Evolutionary conservation across 257 asterid genomes (phyloP).

Genomic region (Solanum sejunctum): DNA sequence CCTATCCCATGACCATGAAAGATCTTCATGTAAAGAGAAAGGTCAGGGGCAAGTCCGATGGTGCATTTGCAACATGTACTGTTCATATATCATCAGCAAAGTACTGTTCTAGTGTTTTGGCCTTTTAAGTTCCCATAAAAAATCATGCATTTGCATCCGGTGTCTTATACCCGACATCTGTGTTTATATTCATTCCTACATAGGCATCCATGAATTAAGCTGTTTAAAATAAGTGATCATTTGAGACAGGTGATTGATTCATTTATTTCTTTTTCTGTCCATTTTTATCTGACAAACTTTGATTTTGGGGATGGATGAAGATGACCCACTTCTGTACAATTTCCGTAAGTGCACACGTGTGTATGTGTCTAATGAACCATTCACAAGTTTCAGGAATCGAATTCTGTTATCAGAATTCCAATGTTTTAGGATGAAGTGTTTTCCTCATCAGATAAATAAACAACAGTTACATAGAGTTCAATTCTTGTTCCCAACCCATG

Average conservation of each 20-base stretch:
- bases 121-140: neutral
- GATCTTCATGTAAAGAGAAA: neutral
- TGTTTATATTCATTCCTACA: neutral
- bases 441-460: neutral
- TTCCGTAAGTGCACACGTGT: neutral
- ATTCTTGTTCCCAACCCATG: no score
- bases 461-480: neutral
- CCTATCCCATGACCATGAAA: neutral
- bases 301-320: neutral
- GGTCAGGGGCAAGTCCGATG: neutral
- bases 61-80: neutral
- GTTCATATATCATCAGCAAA: neutral
- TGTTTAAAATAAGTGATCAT: neutral
- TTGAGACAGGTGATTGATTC: neutral
- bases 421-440: neutral
- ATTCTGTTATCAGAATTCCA: neutral
- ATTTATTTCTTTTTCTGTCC: neutral
- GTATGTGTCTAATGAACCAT: neutral
- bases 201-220: neutral
- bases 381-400: neutral
- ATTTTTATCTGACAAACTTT: neutral
- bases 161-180: neutral
- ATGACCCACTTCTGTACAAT: neutral
- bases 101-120: neutral
- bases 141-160: neutral